phyloP scores from a whole-genome alignment of 2,329 filamentous ascomycete species.

The Bipolaris zeicola region DNA sequence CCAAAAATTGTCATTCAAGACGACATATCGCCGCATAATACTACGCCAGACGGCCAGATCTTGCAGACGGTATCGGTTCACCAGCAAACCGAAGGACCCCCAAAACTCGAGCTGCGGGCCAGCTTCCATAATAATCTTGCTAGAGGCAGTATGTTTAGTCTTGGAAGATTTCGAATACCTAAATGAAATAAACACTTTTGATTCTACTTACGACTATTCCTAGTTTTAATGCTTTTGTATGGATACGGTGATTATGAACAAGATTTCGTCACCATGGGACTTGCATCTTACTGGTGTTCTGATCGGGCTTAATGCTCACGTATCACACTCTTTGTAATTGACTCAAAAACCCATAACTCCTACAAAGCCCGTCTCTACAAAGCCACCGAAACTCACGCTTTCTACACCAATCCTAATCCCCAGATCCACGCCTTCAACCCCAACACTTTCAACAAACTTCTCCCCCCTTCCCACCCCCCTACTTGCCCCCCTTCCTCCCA shows the following conservation, averaged over 20 bases:
- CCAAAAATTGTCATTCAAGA: constrained; percentile 2
- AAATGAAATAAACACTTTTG: not conserved
- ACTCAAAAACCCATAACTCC: not conserved
- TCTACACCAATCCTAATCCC: not conserved
- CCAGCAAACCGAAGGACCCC: constrained; percentile 24
- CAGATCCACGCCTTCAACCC: no score
- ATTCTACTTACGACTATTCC: not conserved
- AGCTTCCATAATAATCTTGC: constrained; percentile 32
- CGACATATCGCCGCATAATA: not conserved
- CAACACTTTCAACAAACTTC: not conserved
- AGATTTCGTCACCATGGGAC: no score
- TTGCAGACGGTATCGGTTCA: constrained; percentile 26
- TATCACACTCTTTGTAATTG: not conserved
- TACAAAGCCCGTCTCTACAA: not conserved
- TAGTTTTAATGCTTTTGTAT: not conserved
- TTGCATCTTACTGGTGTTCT: not conserved
- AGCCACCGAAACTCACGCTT: not conserved
- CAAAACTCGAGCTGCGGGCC: constrained; percentile 25
- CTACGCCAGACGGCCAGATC: constrained; percentile 15
- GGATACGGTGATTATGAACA: not conserved
- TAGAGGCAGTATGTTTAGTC: constrained; percentile 23
- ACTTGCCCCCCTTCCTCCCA: not conserved
- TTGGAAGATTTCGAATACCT: constrained; percentile 13
- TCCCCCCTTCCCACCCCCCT: not conserved
- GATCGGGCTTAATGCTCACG: not conserved